Base-by-base conservation (phyloP, 768 basidiomycete genomes). In the Leucosporidium creatinivorum region DNA sequence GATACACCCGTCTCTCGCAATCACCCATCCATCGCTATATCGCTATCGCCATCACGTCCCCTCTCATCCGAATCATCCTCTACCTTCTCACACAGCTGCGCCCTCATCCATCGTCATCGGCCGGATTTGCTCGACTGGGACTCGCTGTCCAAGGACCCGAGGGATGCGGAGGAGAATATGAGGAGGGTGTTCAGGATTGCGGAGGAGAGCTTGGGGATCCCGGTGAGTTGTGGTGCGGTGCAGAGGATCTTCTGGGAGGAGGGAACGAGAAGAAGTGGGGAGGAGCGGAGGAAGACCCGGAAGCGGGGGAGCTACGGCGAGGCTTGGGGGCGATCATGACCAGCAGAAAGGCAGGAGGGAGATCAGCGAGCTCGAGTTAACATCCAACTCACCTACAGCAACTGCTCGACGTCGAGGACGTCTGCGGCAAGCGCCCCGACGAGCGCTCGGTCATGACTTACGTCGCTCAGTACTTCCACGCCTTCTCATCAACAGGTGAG, bases 391-490 rank as follows among this genome's bases (percentile, higher is more conserved):
- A n/a, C n/a, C 10, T 44, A 44, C 62, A 96, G 91, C 91, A 89
- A 87, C 81, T 99, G 6, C 84, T 99, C 25, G 96, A 99, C 82
- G 94, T 98, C 0, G 88, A 91, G 63, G 96, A 99, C 81, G 78
- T 99, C 36, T 93, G 91, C 73, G 91, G 93, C 75, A 81, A 81
- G n/a, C 84, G 83, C 57, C 94, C 94, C 0, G 96, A 99, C 77
- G 96, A 99, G 79, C 86, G 92, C 48, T 91, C 89, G 78, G 90
- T 97, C 17, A 97, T 97, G 91, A 97, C 93, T 7, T 98, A 97
- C 73, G 88, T 99, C 56, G 96, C 96, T 44, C 90, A 90, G 74
- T 98, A 84, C 79, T 99, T 99, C 82, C 96, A 98, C 76, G 93
- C 94, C 0, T 99, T 99, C 78, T 94, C 93, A 0, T 87, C 90